Base-by-base conservation (phyloP, 345 rosid genomes). In the Hevea brasiliensis region DNA sequence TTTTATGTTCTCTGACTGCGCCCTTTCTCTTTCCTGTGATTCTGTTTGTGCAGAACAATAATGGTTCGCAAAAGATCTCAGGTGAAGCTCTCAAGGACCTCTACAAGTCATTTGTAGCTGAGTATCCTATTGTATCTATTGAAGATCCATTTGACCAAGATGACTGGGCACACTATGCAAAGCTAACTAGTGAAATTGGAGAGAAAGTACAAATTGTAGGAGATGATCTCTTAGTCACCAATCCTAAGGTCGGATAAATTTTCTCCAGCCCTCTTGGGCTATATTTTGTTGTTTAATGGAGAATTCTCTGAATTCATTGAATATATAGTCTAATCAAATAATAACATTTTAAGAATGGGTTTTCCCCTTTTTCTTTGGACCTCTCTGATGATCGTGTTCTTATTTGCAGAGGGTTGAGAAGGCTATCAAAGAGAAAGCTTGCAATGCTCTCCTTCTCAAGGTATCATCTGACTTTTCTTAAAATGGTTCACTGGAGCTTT, bases 141-240 rank as follows among this genome's bases (percentile, higher is more conserved):
- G 94, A 89, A 75, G 94, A 89, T 58, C 94, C 91, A 66, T 89
- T 87, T 71, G 91, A 87, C 79, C 90, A 89, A 77, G 94, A 89
- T 75, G 91, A 86, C 77, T 87, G 91, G 94, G 91, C 74, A 71
- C 86, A 86, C 76, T 84, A 86, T 65, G 37, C 79, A 71, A 87
- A 87, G 81, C 7, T 87, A 70, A 89, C 90, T 23, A 8, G 57
- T 76, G 90, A 89, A 84, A 83, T 87, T 53, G 91, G 91, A 47
- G 81, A 79, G 47, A 68, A 87, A 69, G 87, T 89, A 50, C 94
- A 86, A 77, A 86, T 87, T 69, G 91, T 89, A 12, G 94, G 94
- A 77, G 91, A 87, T 77, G 91, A 89, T 77, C 89, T 89, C 60
- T 80, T 87, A 67, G 94, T 89, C 76, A 89, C 90, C 68, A 87